A percentile compares a stretch with the other conserved stretches of the same genome.
Evolutionary conservation across 1,284 basidiomycete species (phyloP).

Genomic region (Volvariella volvacea): DNA sequence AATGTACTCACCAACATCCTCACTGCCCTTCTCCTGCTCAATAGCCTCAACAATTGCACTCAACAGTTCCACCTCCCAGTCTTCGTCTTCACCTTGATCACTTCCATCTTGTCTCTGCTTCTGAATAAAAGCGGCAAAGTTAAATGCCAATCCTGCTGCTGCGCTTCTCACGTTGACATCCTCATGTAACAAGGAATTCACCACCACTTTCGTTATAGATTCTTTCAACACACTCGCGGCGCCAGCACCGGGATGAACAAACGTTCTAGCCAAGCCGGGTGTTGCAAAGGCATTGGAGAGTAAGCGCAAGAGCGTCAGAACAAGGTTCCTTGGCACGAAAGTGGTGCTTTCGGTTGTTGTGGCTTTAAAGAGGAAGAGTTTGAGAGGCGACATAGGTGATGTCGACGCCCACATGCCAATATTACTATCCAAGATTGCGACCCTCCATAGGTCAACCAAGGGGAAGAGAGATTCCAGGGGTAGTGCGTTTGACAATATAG

Average conservation of each 20-base stretch:
- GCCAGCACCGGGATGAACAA: slow-evolving; percentile 31
- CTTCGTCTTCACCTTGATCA: slow-evolving; percentile 49
- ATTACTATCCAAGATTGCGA: slow-evolving; percentile 61
- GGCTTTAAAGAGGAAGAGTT: slow-evolving; percentile 38
- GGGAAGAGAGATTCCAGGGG: slow-evolving; percentile 68
- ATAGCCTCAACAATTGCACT: slow-evolving; percentile 76
- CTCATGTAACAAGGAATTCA: slow-evolving; percentile 61
- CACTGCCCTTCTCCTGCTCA: slow-evolving; percentile 58
- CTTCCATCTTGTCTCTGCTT: slow-evolving; percentile 36
- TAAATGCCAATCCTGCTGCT: slow-evolving; percentile 77
- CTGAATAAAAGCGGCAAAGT: slow-evolving; percentile 64
- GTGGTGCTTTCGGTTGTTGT: slow-evolving; percentile 19
- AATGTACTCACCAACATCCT: slow-evolving; percentile 75
- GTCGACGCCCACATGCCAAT: slow-evolving; percentile 41
- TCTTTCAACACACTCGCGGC: not conserved
- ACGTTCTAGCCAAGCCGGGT: slow-evolving; percentile 40
- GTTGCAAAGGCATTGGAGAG: slow-evolving; percentile 70
- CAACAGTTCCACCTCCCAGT: slow-evolving; percentile 80
- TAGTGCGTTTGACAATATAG: slow-evolving; percentile 39
- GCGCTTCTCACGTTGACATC: slow-evolving; percentile 70
- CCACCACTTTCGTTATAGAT: slow-evolving; percentile 42
- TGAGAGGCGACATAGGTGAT: slow-evolving; percentile 27
- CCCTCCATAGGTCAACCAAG: slow-evolving; percentile 77
- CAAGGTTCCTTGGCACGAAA: slow-evolving; percentile 41
- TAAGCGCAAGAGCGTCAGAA: slow-evolving; percentile 68